Evolutionary conservation across 2,329 filamentous ascomycete genomes (phyloP), one percentile per base, ranked within the genome.

Genomic region (Phaeoacremonium minimum): DNA sequence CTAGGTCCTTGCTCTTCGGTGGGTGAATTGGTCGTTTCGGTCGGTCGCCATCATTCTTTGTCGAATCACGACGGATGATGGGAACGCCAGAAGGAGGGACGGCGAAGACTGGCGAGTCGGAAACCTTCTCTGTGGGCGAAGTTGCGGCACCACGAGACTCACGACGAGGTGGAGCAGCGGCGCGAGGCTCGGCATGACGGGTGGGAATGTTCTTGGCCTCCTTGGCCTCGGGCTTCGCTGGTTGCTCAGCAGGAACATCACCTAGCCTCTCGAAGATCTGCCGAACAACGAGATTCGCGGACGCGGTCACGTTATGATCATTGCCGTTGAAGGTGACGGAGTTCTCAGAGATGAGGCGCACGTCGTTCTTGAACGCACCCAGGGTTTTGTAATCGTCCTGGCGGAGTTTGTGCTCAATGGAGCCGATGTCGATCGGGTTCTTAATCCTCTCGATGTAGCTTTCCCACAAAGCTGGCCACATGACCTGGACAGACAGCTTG

Each of bases 11-110:
- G 43, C 83, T 80, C 53, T 91, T 90, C 1, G 93, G 89, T 7
- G 90, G 86, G 51, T 95, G 88, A 37, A 97, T 95, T 12, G 91
- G 88, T 36, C 93, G 84, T 70, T 96, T 96, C 9, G 91, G 90
- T 35, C 93, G 80, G 46, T 80, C 76, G 38, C 83, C 85, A 47
- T 89, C 87, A 5, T 76, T 74, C 40, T 83, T 84, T 6, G 80
- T 83, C 2, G 87, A 95, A 51, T 94, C 88, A 15, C 91, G 85
- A 36, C 93, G 84, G 45, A 93, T 93, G 28, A 88, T 72, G 7
- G 88, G 88, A 28, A 87, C 73, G 2, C 87, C 87, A 48, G 87
- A 80, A 2, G 87, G 79, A 16, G 85, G 80, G 9, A 94, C 69
- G 3, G 88, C 87, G 60, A 89, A 94, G 0, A 56, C 55, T 22